Base-by-base conservation (phyloP, 176 grass and related monocot genomes). In the Cenchrus americanus region DNA sequence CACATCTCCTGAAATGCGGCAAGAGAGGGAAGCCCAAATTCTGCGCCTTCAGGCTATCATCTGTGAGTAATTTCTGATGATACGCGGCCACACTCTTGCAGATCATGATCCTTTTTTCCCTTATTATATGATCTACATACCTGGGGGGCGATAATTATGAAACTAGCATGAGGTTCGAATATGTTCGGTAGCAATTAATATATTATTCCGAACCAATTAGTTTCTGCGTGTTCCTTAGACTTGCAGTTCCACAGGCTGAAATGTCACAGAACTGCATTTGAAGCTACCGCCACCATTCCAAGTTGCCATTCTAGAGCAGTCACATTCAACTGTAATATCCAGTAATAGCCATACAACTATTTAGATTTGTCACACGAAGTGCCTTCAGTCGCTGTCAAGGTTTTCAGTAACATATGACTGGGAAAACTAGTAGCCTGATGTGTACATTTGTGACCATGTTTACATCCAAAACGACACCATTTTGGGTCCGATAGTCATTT, bases 21-120 rank as follows among this genome's bases (percentile, higher is more conserved):
- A 90, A 78, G 49, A 66, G 83, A 86, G 88, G 88, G 37, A 86
- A 90, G 79, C 88, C 88, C 37, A 86, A 90, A 47, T 86, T 86
- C 66, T 90, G 88, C 18, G 78, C 88, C 24, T 90, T 90, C 88
- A 82, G 83, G 21, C 78, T 90, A 5, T 90, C 88, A 78, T 77
- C 83, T 53, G 90, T 89, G 75, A 84, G 83, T 89, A 51, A 41
- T 8, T 8, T 44, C 8, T 44, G 43, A 43, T 15, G 43, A 46
- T 70, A 17, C 22, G 24, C 14, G 19, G 15, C 22, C 51, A 46
- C 69, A 15, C 67, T 47, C 58, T 22, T 80, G 46, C 21, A 42
- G 43, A 66, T 51, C 7, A 46, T n/a, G 21, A n/a, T 72, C 65
- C 37, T 52, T 8, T 37, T 79, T 21, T 7, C 10, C 14, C 5